A percentile compares a stretch with the other conserved stretches of the same genome.
Conservation (phyloP, 768 basidiomycete species). For the Termitomyces sp. region DNA sequence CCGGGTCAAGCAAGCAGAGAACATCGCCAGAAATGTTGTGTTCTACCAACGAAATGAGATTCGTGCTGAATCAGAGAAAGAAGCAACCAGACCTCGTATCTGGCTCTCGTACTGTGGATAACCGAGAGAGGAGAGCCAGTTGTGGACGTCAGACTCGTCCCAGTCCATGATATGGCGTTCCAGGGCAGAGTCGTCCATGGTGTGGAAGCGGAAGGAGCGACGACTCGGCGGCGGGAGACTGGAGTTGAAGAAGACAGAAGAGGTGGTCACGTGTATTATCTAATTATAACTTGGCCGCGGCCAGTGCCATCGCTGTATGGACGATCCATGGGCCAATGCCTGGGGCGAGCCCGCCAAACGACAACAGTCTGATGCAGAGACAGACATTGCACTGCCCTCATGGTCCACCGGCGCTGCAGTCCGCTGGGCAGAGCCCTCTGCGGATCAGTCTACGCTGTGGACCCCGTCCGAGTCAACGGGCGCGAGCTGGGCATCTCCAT, state of each 20-base stretch:
- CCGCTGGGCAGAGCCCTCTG: constrained; percentile 47
- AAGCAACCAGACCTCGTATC: constrained; percentile 54
- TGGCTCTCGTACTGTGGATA: constrained; percentile 82
- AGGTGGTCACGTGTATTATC: constrained; percentile 7
- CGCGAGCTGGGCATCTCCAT: constrained; percentile 35
- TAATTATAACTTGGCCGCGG: neutral
- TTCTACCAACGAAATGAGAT: constrained; percentile 44
- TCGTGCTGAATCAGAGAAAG: constrained; percentile 3
- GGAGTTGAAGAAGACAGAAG: constrained; percentile 4
- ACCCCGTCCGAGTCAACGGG: constrained; percentile 14
- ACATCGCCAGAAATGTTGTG: constrained; percentile 92
- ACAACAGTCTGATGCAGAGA: constrained; percentile 34
- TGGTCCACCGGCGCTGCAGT: constrained; percentile 48
- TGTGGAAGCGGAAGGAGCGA: neutral
- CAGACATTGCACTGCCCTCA: constrained; percentile 53
- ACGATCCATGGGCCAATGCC: constrained; percentile 74
- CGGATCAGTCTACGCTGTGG: constrained; percentile 41
- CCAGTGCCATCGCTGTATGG: constrained; percentile 38
- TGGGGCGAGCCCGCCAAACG: constrained; percentile 52
- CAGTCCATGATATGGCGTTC: constrained; percentile 54
- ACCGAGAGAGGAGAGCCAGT: constrained; percentile 75
- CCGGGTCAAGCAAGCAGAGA: constrained; percentile 79
- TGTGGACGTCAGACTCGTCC: constrained; percentile 76
- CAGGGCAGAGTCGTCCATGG: constrained; percentile 32
- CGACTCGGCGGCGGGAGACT: neutral